These are phyloP conservation scores for Casuarina cunninghamiana DNA, from an alignment of 306 rosid species.

Conservation along the genomic window DNA sequence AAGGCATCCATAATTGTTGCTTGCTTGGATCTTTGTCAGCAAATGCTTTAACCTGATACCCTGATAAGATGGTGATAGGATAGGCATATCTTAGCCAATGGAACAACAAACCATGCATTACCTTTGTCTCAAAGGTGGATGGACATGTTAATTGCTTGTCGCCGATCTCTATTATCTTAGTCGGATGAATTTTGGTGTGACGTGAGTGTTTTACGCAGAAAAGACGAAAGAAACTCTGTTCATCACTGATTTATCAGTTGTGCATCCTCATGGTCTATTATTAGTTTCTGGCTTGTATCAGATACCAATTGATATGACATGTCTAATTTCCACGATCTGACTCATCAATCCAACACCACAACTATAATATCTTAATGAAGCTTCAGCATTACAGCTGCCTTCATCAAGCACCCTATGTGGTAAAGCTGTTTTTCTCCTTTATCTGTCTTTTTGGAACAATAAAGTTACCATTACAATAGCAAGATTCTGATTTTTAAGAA, in stretches of 20 bases:
- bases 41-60: conserved; percentile 31
- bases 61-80: conserved; percentile 34
- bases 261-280: neutral
- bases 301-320: conserved; percentile 24
- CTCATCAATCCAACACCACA: conserved; percentile 49
- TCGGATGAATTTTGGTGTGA: neutral
- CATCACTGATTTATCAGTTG: neutral
- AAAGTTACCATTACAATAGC: neutral
- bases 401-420: conserved; percentile 18
- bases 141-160: neutral
- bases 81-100: conserved; percentile 23
- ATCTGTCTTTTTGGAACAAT: neutral
- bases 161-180: neutral
- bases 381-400: conserved; percentile 35
- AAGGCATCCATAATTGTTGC: conserved; percentile 29
- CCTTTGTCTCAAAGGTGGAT: neutral
- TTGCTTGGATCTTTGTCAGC: conserved; percentile 39
- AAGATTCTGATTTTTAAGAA: conserved; percentile 35
- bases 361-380: conserved; percentile 28
- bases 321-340: conserved; percentile 31
- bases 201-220: neutral
- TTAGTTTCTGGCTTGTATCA: neutral
- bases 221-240: neutral
- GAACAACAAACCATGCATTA: neutral
- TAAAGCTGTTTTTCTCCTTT: neutral